Percentiles rank a stretch among this genome's conserved stretches.
Evolutionary conservation across 1,139 yeast species (phyloP).

Genomic region (Saccharomyces uvarum): DNA sequence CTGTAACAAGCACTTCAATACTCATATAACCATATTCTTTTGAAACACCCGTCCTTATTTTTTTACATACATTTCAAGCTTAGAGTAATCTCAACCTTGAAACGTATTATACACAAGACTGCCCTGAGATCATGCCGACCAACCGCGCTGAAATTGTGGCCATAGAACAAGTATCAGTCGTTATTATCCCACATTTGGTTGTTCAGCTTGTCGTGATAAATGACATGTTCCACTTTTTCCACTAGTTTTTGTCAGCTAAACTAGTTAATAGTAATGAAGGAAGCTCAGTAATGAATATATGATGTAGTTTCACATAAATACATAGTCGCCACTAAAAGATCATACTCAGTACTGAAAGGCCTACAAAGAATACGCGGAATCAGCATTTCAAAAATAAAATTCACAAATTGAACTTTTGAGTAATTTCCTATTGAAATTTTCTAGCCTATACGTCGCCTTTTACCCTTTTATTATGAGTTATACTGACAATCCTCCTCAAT

Average conservation of each 20-base stretch:
- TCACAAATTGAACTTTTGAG: neutral
- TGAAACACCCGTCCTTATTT: neutral
- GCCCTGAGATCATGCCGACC: neutral
- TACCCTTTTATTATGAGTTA: slow-evolving; percentile 8
- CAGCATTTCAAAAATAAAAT: neutral
- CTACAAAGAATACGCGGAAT: neutral
- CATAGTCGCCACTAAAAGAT: neutral
- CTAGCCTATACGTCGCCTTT: neutral
- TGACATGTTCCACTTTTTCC: too few species aligned
- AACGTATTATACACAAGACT: neutral
- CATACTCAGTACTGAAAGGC: neutral
- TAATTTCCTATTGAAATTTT: too few species aligned
- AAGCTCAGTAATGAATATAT: too few species aligned
- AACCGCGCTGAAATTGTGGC: neutral
- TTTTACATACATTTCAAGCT: neutral
- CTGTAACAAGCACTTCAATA: neutral
- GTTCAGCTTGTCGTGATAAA: too few species aligned
- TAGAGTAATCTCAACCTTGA: neutral
- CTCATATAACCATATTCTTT: neutral
- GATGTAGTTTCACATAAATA: too few species aligned
- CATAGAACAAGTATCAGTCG: neutral
- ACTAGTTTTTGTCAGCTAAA: too few species aligned
- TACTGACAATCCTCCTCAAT: slow-evolving; percentile 10
- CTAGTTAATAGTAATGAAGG: too few species aligned
- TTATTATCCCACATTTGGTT: neutral